These are phyloP conservation scores for Globisporangium megalacanthum DNA, from an alignment of 352 stramenopile species.

Conservation along the genomic window DNA sequence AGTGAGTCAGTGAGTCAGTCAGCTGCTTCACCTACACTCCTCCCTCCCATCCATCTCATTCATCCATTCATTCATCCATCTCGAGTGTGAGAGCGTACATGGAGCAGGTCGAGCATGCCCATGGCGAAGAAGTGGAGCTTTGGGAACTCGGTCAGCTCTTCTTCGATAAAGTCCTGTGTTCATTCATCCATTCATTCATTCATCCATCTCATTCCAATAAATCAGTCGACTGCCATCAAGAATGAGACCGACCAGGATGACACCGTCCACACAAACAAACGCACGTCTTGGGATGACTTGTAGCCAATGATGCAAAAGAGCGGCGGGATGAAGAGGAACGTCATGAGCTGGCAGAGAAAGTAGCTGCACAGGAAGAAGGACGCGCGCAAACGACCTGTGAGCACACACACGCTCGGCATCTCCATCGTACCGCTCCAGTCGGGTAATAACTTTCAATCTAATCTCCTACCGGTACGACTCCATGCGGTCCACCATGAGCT, in stretches of 20 bases:
- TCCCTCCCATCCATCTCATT: not conserved
- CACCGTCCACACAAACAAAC: not conserved
- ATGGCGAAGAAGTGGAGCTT: slow-evolving; percentile 88
- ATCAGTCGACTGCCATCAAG: no score
- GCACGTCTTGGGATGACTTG: slow-evolving; percentile 70
- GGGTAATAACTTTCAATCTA: no score
- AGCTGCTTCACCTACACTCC: not conserved
- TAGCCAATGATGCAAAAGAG: slow-evolving; percentile 86
- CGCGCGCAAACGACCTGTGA: not conserved
- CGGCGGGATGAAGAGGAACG: slow-evolving; percentile 84
- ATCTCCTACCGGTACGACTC: slow-evolving; percentile 72
- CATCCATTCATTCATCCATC: no score
- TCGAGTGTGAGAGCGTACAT: slow-evolving; percentile 30
- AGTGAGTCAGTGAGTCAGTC: not conserved
- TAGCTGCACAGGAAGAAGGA: slow-evolving; percentile 35
- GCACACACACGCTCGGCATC: not conserved
- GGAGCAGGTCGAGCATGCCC: slow-evolving; percentile 74
- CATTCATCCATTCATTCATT: not conserved
- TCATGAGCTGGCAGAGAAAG: slow-evolving; percentile 85
- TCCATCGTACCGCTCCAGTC: not conserved
- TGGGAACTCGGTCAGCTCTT: slow-evolving; percentile 80
- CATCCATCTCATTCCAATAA: no score
- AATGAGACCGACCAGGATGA: no score
- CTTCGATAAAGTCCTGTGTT: slow-evolving; percentile 72
- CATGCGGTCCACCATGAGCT: slow-evolving; percentile 87